These are phyloP conservation scores for Yamadazyma triangularis DNA, from an alignment of 1,139 yeast species.

Conservation along the genomic window DNA sequence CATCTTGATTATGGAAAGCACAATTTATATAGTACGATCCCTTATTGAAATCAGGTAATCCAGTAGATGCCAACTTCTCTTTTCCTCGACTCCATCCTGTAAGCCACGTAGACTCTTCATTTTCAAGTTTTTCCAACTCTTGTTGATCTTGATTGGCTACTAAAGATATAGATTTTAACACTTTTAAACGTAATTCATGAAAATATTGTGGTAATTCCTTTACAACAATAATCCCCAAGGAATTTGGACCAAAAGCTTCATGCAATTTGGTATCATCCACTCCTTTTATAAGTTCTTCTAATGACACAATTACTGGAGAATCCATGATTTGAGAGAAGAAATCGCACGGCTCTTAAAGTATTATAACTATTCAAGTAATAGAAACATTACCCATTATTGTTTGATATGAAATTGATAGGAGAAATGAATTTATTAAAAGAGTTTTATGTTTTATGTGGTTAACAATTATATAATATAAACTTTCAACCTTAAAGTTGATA, in stretches of 20 bases:
- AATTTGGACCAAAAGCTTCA: slow-evolving; percentile 54
- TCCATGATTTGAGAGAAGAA: too few species aligned
- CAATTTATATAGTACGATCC: slow-evolving; percentile 63
- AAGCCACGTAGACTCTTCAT: slow-evolving; percentile 46
- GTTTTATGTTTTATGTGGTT: too few species aligned
- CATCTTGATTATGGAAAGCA: slow-evolving; percentile 44
- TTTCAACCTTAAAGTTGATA: too few species aligned
- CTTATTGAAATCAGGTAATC: slow-evolving; percentile 46
- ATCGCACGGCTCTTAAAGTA: too few species aligned
- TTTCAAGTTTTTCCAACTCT: slow-evolving; percentile 36
- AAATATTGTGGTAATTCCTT: slow-evolving; percentile 39
- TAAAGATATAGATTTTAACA: slow-evolving; percentile 41
- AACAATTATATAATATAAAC: too few species aligned
- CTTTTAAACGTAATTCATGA: slow-evolving; percentile 34
- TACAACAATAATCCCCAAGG: slow-evolving; percentile 51
- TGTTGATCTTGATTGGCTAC: slow-evolving; percentile 40
- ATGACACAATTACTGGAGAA: slow-evolving; percentile 27
- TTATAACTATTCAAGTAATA: too few species aligned
- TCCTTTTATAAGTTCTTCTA: slow-evolving; percentile 32
- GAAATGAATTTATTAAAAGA: too few species aligned
- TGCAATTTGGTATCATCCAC: slow-evolving; percentile 26
- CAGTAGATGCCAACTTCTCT: slow-evolving; percentile 38
- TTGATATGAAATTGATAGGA: too few species aligned
- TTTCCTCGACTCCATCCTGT: slow-evolving; percentile 66
- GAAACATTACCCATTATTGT: too few species aligned